Base-by-base conservation (phyloP, 345 rosid genomes). In the Noccaea caerulescens region DNA sequence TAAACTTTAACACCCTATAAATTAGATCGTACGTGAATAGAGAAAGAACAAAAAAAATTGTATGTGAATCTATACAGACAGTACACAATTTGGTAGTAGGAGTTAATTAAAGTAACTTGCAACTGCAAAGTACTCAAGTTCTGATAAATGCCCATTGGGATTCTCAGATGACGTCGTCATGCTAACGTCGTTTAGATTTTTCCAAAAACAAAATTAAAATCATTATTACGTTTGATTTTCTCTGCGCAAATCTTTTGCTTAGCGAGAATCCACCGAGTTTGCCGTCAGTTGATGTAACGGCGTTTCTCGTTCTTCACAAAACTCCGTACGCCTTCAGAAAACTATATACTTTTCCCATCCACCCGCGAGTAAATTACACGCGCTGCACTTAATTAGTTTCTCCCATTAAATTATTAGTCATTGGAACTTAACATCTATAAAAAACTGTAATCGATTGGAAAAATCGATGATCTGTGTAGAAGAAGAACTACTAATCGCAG, bases 211-310 rank as follows among this genome's bases (percentile, higher is more conserved):
- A 52, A 27, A 6, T 2, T 37, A 10, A 58, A 49, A 55, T 51
- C 8, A 68, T 52, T 44, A 62, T 61, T 54, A 68, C 58, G 79
- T 61, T 75, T 61, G 63, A 45, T 52, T 62, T 62, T 18, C 70
- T 75, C 74, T 61, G 74, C 74, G 38, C 79, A 75, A 68, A 75
- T 75, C 79, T 75, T 75, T 69, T 69, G 74, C 79, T 69, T 68
- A 69, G 64, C 23, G 64, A 53, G 69, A 54, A 61, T 45, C 69
- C 63, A 61, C 69, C 53, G 63, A 68, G 78, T 45, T 54, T 63
- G 70, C 74, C 74, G 70, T 75, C 79, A 75, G 44, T 45, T 75
- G 79, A 75, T 75, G 79, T 75, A 68, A 75, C 74, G 74, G 74
- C 69, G 79, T 75, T 75, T 75, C 74, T 75, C 74, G 64, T 75